Evolutionary conservation across 768 basidiomycete species (phyloP), one percentile per base, ranked within the genome.

Genomic region (Mycena galericulata): DNA sequence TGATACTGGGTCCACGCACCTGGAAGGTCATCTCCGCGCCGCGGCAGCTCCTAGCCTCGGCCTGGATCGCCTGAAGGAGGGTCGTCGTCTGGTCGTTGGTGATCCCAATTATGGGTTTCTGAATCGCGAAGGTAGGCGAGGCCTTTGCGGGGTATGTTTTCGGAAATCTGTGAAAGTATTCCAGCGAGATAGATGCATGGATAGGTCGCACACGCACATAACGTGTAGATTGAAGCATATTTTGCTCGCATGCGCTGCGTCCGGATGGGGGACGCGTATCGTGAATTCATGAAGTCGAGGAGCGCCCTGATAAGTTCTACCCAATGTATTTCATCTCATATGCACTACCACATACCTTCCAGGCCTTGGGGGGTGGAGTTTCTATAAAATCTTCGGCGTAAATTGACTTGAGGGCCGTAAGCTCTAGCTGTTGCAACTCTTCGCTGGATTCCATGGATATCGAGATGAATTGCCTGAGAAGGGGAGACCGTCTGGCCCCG

Each of bases 21-120:
- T 92, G 87, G 76, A 94, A 93, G 36, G 94, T 91, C 87, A 93
- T 91, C 77, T 93, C 92, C 24, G 86, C 85, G 5, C 93, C 93
- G 58, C 86, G 83, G 69, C 84, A 77, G 70, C 84, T 87, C 79
- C 90, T 89, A 1, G 89, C 91, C 74, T 95, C 91, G 0, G 81
- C 78, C 60, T 90, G 89, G 58, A 95, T 86, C 22, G 83, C 83
- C 50, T 88, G 88, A 6, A 86, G 81, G 22, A 95, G 78, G 43
- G 82, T 87, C 47, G 82, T 78, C 50, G 90, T 79, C 67, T 92
- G 83, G n/a, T 87, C 86, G 32, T 85, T 81, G 41, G 76, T 81
- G 34, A 95, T 74, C 26, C 92, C 92, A 36, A 83, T 79, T 57
- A 86, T 82, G 24, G 91, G 91, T 72, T 87, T 90, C 76, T 91